Conservation (phyloP, 768 basidiomycete species). For the Termitomyces titanicus region DNA sequence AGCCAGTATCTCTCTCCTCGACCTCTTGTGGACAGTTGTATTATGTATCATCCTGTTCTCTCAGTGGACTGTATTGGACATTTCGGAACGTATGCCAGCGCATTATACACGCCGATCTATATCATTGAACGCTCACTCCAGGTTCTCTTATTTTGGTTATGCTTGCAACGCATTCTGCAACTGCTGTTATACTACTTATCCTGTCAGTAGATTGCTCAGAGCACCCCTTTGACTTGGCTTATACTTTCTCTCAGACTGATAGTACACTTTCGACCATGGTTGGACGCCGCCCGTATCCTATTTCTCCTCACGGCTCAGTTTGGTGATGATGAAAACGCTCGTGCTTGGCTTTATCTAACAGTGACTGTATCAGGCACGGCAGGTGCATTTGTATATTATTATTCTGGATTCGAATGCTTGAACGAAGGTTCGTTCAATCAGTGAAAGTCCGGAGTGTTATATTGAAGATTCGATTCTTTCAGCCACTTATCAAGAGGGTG, state of each 20-base stretch:
- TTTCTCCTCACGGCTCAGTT: conserved; percentile 43
- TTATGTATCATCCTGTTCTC: conserved; percentile 42
- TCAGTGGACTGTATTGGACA: conserved; percentile 43
- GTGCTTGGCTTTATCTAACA: background rate
- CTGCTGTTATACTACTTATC: conserved; percentile 36
- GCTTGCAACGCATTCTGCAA: conserved; percentile 35
- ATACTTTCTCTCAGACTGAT: conserved; percentile 35
- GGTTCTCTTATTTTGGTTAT: conserved; percentile 45
- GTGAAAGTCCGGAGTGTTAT: background rate
- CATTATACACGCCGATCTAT: background rate
- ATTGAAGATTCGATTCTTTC: background rate
- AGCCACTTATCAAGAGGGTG: conserved; percentile 37
- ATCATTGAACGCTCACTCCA: conserved; percentile 13
- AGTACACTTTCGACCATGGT: conserved; percentile 45
- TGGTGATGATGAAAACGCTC: conserved; percentile 28
- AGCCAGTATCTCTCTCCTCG: conserved; percentile 42
- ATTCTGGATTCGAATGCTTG: conserved; percentile 39
- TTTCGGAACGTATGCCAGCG: conserved; percentile 38
- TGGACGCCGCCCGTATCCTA: conserved; percentile 48
- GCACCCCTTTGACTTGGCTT: conserved; percentile 2
- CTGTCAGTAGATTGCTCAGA: conserved; percentile 28
- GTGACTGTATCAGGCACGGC: conserved; percentile 34
- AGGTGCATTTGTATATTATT: conserved; percentile 37
- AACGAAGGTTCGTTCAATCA: conserved; percentile 29
- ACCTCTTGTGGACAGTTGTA: conserved; percentile 46